Evolutionary conservation across 2,329 filamentous ascomycete species (phyloP).

Genomic region (Xylaria sp.): DNA sequence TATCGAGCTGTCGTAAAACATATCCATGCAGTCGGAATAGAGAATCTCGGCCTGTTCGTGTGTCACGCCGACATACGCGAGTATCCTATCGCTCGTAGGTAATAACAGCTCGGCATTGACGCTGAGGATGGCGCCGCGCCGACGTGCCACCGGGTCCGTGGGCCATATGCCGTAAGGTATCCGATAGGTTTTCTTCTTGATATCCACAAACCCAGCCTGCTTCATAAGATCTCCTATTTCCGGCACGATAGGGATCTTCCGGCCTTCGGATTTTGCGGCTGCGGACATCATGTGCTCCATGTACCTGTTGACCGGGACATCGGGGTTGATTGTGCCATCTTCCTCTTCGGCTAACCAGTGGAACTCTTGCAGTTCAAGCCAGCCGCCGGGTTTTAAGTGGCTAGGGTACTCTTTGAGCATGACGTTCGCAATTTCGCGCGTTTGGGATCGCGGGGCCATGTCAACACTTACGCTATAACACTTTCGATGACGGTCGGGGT

Average conservation of each 20-base stretch:
- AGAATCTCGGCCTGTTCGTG: constrained; percentile 35
- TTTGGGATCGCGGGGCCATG: background rate
- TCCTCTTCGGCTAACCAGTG: constrained; percentile 44
- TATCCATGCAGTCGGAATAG: constrained; percentile 32
- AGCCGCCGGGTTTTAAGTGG: constrained; percentile 46
- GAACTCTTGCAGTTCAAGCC: constrained; percentile 48
- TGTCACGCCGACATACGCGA: constrained; percentile 32
- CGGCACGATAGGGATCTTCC: constrained; percentile 48
- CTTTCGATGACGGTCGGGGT: constrained; percentile 38
- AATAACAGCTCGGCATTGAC: constrained; percentile 37
- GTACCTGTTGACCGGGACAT: constrained; percentile 45
- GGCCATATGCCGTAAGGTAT: constrained; percentile 62
- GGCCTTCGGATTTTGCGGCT: constrained; percentile 46
- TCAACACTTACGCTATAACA: constrained; percentile 37
- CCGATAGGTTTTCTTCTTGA: constrained; percentile 54
- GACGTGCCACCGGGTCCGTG: constrained; percentile 57
- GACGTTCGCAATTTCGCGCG: background rate
- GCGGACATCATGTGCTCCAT: constrained; percentile 45
- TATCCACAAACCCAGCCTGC: constrained; percentile 54
- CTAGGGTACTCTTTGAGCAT: constrained; percentile 29
- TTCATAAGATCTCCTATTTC: constrained; percentile 43
- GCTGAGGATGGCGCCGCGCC: constrained; percentile 52
- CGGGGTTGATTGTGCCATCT: constrained; percentile 43
- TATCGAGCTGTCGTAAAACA: constrained; percentile 34
- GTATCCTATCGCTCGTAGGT: constrained; percentile 30